Evolutionary conservation across 1,139 yeast species (phyloP).

Genomic region (Suhomyces bolitotheri): DNA sequence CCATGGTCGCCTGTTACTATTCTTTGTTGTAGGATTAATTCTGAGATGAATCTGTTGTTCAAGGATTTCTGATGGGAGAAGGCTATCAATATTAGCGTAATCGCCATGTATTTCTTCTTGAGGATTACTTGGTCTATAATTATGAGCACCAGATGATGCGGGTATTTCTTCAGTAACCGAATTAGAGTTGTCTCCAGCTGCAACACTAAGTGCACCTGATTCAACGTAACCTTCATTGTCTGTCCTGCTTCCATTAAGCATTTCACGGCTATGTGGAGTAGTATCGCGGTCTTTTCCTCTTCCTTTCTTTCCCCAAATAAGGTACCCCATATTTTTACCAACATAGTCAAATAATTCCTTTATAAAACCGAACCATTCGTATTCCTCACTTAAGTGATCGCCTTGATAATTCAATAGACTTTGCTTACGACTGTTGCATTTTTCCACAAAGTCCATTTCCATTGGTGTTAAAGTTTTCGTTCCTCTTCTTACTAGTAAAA

Average conservation of each 20-base stretch:
- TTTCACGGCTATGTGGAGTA: constrained; percentile 32
- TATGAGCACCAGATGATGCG: background rate
- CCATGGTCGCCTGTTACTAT: constrained; percentile 69
- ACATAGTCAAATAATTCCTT: constrained; percentile 79
- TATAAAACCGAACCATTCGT: constrained; percentile 73
- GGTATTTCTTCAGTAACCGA: background rate
- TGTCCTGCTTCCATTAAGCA: constrained; percentile 13
- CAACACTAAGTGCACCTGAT: background rate
- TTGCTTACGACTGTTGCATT: constrained; percentile 70
- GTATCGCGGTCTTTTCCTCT: constrained; percentile 24
- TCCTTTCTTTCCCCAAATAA: constrained; percentile 69
- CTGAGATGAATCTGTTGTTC: constrained; percentile 47
- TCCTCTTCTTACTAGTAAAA: constrained; percentile 50
- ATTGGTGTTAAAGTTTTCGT: constrained; percentile 55
- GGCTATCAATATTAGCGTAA: constrained; percentile 27
- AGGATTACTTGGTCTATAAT: background rate
- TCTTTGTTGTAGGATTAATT: constrained; percentile 33
- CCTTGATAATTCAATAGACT: constrained; percentile 52
- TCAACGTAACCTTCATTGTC: constrained; percentile 1
- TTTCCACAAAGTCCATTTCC: constrained; percentile 66
- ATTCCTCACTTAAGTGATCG: constrained; percentile 52
- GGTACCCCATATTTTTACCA: constrained; percentile 67
- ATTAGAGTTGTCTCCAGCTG: background rate
- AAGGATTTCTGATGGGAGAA: constrained; percentile 49
- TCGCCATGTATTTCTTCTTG: constrained; percentile 13